Evolutionary conservation across 1,139 yeast species (phyloP), one percentile per base, ranked within the genome.

Genomic region (Sugiyamaella grinbergsii): DNA sequence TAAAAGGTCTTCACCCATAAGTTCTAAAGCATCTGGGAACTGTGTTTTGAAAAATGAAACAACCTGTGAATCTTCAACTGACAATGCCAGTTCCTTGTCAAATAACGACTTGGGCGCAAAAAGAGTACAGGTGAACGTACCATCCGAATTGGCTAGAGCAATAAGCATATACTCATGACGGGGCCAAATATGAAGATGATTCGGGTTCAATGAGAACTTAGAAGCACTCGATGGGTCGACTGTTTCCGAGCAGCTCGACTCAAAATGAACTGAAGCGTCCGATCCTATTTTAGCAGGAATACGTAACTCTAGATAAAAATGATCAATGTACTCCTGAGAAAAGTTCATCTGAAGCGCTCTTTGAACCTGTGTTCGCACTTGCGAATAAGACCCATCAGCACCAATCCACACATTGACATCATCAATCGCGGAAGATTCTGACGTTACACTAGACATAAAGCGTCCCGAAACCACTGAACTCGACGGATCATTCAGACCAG

Each of bases 181-280:
- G 3, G 98, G 97, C 98, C 98, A 91, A 46, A 91, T 88, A 64
- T 91, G 98, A 51, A 91, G 75, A 65, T 87, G 90, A 67, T 87
- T 82, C 2, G 89, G 83, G 59, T 84, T 82, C 42, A 89, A 74
- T 16, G 72, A 67, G 60, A 80, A 84, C 15, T 29, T 45, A 10
- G n/a, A 52, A 22, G 20, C n/a, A 8, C 16, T 28, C 7, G 29
- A 18, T 6, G 34, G 28, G 8, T 39, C 41, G 3, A 29, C 37
- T 8, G 37, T 24, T 13, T 37, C 39, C 1, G 43, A 11, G 16
- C 47, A 43, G 7, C 42, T 26, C 11, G 47, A 43, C 3, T 47
- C 33, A 16, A 39, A 47, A 4, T 47, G 24, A 15, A 11, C 6
- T 3, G 49, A 29, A 10, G 10, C 24, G 13, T 13, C 22, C 6